Evolutionary conservation across 2,329 filamentous ascomycete species (phyloP), one percentile per base, ranked within the genome.

Genomic region (Blumeria graminis): DNA sequence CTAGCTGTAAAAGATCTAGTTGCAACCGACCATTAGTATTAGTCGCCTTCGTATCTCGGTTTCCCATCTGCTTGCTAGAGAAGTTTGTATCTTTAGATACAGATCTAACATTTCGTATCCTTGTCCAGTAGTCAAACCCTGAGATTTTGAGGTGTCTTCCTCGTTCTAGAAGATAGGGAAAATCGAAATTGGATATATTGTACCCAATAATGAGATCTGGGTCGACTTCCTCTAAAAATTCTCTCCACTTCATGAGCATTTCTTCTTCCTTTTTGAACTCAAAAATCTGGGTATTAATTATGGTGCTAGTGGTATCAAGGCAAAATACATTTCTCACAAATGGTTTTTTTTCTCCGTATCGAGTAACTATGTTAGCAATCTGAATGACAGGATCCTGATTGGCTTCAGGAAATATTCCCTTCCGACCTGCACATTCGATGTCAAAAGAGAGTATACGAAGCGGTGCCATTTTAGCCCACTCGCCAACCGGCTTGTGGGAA

Each of bases 171-270:
- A 98, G 77, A 66, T 98, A 98, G 0, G 90, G 90, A 61, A 98
- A 96, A 72, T 98, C 92, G 69, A 98, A 98, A 71, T 98, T 98
- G 66, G 86, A 74, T 70, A 94, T 98, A 69, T 98, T 98, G 80
- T 98, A 98, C 50, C 92, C 92, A 56, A 93, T 98, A 65, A 98
- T 94, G 61, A 98, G 85, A 70, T 98, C 92, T 0, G 92, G 90
- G 62, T 98, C 92, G 0, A 92, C 86, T 63, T 86, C 80, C 62
- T 93, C 76, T 14, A 98, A 69, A 61, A 98, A 98, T 58, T 93
- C 77, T 64, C 85, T 82, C 92, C 92, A 98, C 45, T 81, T 80
- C 69, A 82, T 80, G n/a, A 98, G 74, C 89, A 98, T 92, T 59
- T 88, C 80, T 56, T 84, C 80, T 67, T 98, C 92, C 46, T 77